phyloP scores from a whole-genome alignment of 257 asterid genomes.

The Solanum dulcamara region DNA sequence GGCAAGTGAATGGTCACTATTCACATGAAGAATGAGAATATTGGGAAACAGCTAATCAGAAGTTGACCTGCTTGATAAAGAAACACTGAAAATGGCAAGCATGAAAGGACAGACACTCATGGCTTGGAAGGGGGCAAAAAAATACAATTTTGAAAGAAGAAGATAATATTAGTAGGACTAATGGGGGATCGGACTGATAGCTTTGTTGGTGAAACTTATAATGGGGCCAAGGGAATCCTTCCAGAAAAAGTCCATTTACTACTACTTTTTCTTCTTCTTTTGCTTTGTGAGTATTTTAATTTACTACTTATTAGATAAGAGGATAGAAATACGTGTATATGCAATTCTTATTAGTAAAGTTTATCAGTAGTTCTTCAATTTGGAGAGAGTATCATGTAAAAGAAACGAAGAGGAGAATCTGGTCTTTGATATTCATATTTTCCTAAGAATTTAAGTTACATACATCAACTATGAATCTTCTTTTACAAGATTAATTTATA shows the following conservation, averaged over 20 bases:
- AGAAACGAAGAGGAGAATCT: too few species aligned
- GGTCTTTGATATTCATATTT: too few species aligned
- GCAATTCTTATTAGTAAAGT: neutral
- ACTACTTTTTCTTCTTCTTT: neutral
- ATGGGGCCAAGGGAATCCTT: conserved; percentile 14
- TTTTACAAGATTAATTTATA: too few species aligned
- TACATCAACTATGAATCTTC: too few species aligned
- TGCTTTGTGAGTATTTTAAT: neutral
- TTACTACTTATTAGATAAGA: neutral
- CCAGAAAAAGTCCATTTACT: conserved; percentile 1
- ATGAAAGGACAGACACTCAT: conserved; percentile 6
- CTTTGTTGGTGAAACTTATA: neutral
- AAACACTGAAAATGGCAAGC: neutral
- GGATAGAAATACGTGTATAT: neutral
- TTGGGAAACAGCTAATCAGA: conserved; percentile 9
- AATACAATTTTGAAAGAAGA: conserved; percentile 4
- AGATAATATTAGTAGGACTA: conserved; percentile 1
- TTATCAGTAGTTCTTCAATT: neutral
- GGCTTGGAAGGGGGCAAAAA: neutral
- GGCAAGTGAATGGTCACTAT: neutral
- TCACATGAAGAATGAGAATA: neutral
- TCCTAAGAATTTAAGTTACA: too few species aligned
- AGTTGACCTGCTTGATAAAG: conserved; percentile 6
- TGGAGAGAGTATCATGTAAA: neutral
- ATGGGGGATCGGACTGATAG: neutral